Evolutionary conservation across 768 basidiomycete genomes (phyloP).

Genomic region (Termitomyces sp.): DNA sequence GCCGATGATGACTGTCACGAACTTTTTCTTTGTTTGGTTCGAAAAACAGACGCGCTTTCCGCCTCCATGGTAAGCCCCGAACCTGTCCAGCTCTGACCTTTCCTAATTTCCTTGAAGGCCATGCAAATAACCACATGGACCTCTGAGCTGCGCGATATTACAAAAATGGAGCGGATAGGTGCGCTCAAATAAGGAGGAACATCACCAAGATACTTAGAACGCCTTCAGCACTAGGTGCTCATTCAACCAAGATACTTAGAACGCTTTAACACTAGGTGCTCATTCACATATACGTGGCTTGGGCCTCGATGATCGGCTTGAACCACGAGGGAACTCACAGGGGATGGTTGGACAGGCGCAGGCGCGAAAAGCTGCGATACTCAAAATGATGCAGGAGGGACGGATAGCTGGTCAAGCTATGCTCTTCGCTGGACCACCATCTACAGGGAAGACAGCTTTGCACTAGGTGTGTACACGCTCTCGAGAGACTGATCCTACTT

Average conservation of each 20-base stretch:
- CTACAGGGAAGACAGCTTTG: constrained; percentile 97
- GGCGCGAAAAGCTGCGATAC: constrained; percentile 95
- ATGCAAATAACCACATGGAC: constrained; percentile 76
- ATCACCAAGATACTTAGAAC: background rate
- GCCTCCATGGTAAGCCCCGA: constrained; percentile 2
- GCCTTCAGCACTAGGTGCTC: too few species aligned
- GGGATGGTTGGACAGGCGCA: constrained; percentile 98
- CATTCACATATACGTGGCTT: constrained; percentile 96
- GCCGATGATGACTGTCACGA: background rate
- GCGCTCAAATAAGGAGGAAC: constrained; percentile 9
- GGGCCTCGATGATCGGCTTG: constrained; percentile 88
- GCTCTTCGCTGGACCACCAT: constrained; percentile 95
- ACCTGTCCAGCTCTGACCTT: background rate
- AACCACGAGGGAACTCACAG: constrained; percentile 84
- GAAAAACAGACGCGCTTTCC: constrained; percentile 9
- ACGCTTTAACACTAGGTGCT: constrained; percentile 49
- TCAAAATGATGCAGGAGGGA: constrained; percentile 98
- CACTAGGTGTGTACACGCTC: constrained; percentile 62
- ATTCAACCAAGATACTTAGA: too few species aligned
- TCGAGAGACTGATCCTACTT: background rate
- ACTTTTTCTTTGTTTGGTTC: constrained; percentile 8
- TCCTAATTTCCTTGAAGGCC: constrained; percentile 24
- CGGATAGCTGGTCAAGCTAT: constrained; percentile 94
- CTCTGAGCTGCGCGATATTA: constrained; percentile 80
- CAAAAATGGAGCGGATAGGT: constrained; percentile 94